Evolutionary conservation across 1,284 basidiomycete genomes (phyloP).

Genomic region (Puccinia coronata): DNA sequence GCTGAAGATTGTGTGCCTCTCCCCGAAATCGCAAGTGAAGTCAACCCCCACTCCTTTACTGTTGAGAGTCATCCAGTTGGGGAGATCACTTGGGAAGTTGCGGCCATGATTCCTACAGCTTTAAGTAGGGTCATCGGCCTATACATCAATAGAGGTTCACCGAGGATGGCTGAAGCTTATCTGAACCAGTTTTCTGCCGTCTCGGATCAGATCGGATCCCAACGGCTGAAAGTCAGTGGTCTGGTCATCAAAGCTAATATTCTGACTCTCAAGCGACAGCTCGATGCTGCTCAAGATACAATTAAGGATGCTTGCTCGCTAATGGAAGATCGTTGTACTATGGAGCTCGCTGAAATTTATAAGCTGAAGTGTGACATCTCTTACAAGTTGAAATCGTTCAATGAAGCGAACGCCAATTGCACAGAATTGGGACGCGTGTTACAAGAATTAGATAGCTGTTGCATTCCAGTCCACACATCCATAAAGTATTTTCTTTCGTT

Average conservation of each 20-base stretch:
- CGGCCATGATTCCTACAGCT: slow-evolving; percentile 24
- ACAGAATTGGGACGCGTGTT: slow-evolving; percentile 22
- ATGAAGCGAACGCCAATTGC: slow-evolving; percentile 41
- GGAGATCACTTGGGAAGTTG: slow-evolving; percentile 46
- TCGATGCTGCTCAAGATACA: slow-evolving; percentile 21
- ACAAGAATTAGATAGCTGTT: slow-evolving; percentile 5
- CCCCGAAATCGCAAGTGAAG: slow-evolving; percentile 39
- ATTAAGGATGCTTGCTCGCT: slow-evolving; percentile 24
- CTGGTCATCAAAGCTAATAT: slow-evolving; percentile 29
- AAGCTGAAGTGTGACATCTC: slow-evolving; percentile 30
- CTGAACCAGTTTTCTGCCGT: slow-evolving; percentile 31
- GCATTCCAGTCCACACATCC: background rate
- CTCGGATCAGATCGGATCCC: slow-evolving; percentile 39
- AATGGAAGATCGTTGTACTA: slow-evolving; percentile 15
- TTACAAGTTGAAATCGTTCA: slow-evolving; percentile 31
- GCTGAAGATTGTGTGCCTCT: slow-evolving; percentile 43
- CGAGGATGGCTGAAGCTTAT: slow-evolving; percentile 49
- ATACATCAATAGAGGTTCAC: slow-evolving; percentile 42
- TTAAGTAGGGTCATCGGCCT: slow-evolving; percentile 34
- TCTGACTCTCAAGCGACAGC: slow-evolving; percentile 29
- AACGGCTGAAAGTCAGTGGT: slow-evolving; percentile 33
- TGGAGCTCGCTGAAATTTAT: slow-evolving; percentile 37
- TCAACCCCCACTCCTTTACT: slow-evolving; percentile 18
- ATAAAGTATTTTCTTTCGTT: slow-evolving; percentile 14
- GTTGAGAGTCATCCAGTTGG: slow-evolving; percentile 47